phyloP scores from a whole-genome alignment of 192 early-diverging fungal species.

The Radiomyces spectabilis region DNA sequence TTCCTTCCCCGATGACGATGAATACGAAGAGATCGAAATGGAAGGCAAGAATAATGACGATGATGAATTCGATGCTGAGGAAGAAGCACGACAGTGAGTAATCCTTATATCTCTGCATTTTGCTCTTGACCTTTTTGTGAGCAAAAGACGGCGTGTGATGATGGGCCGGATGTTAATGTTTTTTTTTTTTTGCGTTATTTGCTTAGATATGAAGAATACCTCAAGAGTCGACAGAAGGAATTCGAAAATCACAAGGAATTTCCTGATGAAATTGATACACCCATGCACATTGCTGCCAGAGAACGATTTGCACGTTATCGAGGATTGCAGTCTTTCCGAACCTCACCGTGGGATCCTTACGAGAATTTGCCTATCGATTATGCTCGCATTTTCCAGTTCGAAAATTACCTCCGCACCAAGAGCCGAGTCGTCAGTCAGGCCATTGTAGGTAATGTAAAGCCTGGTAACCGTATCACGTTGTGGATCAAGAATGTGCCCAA shows the following conservation, averaged over 20 bases:
- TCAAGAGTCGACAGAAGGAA: conserved; percentile 54
- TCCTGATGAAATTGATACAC: conserved; percentile 97
- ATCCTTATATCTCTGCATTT: conserved; percentile 25
- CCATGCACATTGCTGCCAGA: conserved; percentile 73
- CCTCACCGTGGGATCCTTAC: conserved; percentile 96
- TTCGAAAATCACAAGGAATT: conserved; percentile 77
- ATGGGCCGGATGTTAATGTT: background rate
- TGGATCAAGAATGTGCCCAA: conserved; percentile 62
- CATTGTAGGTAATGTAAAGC: conserved; percentile 32
- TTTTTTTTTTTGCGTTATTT: background rate
- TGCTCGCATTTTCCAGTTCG: conserved; percentile 93
- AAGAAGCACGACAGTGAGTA: conserved; percentile 34
- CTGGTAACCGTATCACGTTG: conserved; percentile 72
- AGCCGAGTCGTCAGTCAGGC: conserved; percentile 58
- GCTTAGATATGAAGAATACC: conserved; percentile 41
- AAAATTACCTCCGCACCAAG: conserved; percentile 79
- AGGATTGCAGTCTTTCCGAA: conserved; percentile 90
- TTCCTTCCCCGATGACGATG: conserved; percentile 41
- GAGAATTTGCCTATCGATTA: conserved; percentile 97
- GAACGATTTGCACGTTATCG: conserved; percentile 90
- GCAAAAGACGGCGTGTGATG: conserved; percentile 18
- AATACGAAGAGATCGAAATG: conserved; percentile 44
- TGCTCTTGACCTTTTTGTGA: background rate
- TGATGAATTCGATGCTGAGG: conserved; percentile 29
- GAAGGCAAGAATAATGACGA: conserved; percentile 16